Evolutionary conservation across 345 rosid genomes (phyloP), one percentile per base, ranked within the genome.

Genomic region (Raphanus sativus): DNA sequence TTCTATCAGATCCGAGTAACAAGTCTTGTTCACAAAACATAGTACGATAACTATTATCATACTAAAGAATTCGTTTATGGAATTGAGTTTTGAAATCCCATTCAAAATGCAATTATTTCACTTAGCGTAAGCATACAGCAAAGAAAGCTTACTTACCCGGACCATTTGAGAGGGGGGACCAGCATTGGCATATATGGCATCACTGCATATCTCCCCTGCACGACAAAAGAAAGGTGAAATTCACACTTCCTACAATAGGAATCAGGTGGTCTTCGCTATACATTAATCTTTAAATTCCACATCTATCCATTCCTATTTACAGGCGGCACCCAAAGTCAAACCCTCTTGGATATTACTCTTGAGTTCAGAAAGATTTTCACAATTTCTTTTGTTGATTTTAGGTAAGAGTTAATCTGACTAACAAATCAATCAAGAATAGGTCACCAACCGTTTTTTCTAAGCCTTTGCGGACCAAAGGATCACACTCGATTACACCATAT

Each of bases 141-240:
- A 72, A 60, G 79, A 42, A 65, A 70, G 77, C 67, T 65, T 34
- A 33, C 79, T 74, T 92, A 95, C 99, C 97, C 88, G 34, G 90
- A 87, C 99, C 99, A 95, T 74, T 87, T 88, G 82, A 90, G 86
- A 25, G 98, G 98, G 32, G 97, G 99, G 70, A 95, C 88, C 91
- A 95, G 79, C 99, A 95, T 95, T 82, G 98, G 99, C 97, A 93
- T 93, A 81, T 91, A 93, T 76, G 98, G 97, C 73, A 95, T 88
- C 81, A 95, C 96, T 88, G 92, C 86, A 87, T 93, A 94, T 81
- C 94, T 91, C 68, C 91, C 76, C 59, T 21, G 21, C 21, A 21
- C 21, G 21, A 21, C 0, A 21, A 21, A 21, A 21, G 21, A 21
- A 21, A 21, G 21, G 21, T 21, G 21, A 21, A 21, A 0, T 0